Conservation (phyloP, 352 stramenopile genomes). For the Phytophthora cajani region DNA sequence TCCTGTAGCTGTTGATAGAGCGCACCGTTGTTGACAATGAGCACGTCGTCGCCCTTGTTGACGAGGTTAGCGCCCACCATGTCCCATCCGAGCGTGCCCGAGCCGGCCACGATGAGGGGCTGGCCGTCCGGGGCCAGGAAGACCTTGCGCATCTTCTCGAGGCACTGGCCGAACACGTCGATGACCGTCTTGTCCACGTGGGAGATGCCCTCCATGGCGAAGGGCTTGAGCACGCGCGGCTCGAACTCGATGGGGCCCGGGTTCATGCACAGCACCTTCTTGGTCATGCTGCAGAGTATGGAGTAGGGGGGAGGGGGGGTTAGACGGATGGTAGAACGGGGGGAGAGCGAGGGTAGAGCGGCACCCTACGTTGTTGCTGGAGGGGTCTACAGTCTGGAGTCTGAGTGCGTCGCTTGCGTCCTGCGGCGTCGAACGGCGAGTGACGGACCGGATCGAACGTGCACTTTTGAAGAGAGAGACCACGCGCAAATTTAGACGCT, state of each 20-base stretch:
- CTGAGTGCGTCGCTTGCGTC: slow-evolving; percentile 14
- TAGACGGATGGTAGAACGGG: not conserved
- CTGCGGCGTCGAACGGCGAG: slow-evolving; percentile 24
- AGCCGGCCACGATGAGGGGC: slow-evolving; percentile 72
- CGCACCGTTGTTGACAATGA: slow-evolving; percentile 75
- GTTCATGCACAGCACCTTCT: slow-evolving; percentile 84
- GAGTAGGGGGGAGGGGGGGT: not conserved
- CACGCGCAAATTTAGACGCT: not conserved
- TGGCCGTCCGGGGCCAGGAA: slow-evolving; percentile 76
- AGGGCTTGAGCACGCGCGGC: slow-evolving; percentile 70
- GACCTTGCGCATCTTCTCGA: slow-evolving; percentile 86
- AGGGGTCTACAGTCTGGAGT: not conserved
- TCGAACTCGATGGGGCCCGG: slow-evolving; percentile 86
- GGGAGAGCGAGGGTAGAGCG: not conserved
- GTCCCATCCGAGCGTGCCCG: slow-evolving; percentile 77
- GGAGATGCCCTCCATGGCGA: slow-evolving; percentile 78
- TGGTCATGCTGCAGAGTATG: slow-evolving; percentile 53
- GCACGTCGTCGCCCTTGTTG: slow-evolving; percentile 65
- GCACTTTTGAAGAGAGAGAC: not conserved
- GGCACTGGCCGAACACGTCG: slow-evolving; percentile 74
- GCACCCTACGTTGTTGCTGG: not conserved
- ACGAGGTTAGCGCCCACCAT: slow-evolving; percentile 85
- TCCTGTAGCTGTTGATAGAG: not conserved
- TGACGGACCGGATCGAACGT: not conserved
- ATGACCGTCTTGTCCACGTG: slow-evolving; percentile 84